A percentile compares a stretch with the other conserved stretches of the same genome.
phyloP scores from a whole-genome alignment of 768 basidiomycete species.

The Trametes cingulata region DNA sequence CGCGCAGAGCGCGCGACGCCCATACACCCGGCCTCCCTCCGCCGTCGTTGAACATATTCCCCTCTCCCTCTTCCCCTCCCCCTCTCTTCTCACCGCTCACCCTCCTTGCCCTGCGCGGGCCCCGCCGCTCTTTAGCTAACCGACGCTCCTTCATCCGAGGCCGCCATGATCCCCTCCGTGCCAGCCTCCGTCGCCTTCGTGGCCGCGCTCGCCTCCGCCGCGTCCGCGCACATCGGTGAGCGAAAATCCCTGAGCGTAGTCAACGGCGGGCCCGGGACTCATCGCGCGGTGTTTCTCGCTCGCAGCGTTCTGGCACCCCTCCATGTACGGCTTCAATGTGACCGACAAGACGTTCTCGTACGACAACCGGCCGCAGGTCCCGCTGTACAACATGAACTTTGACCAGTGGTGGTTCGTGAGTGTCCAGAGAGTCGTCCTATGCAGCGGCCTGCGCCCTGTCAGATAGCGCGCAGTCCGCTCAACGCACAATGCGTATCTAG shows the following conservation, averaged over 20 bases:
- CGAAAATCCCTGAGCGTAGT: not conserved
- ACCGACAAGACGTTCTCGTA: conserved; percentile 32
- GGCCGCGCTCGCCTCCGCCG: conserved; percentile 16
- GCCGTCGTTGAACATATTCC: conserved; percentile 2
- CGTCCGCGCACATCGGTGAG: conserved; percentile 25
- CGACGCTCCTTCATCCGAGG: conserved; percentile 16
- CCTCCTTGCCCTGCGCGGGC: conserved; percentile 15
- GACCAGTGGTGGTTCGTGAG: conserved; percentile 42
- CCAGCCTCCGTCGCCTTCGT: conserved; percentile 18
- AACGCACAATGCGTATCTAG: not conserved
- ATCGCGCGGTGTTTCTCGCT: not conserved
- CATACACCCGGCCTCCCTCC: conserved; percentile 7
- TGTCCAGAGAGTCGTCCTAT: not conserved
- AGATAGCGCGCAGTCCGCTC: not conserved
- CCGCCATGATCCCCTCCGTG: conserved; percentile 19
- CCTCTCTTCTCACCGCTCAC: not conserved
- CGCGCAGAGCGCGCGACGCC: not conserved
- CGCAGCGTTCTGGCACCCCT: conserved; percentile 34
- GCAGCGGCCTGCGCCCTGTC: not conserved
- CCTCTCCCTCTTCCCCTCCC: conserved; percentile 3
- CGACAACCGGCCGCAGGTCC: conserved; percentile 40
- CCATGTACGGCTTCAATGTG: conserved; percentile 44
- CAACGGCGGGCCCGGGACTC: too few relatives aligned
- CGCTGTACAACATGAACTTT: conserved; percentile 35
- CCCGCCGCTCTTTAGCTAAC: conserved; percentile 21